phyloP scores from a whole-genome alignment of 2,329 filamentous ascomycete genomes.

The Sporothrix variecibatus region DNA sequence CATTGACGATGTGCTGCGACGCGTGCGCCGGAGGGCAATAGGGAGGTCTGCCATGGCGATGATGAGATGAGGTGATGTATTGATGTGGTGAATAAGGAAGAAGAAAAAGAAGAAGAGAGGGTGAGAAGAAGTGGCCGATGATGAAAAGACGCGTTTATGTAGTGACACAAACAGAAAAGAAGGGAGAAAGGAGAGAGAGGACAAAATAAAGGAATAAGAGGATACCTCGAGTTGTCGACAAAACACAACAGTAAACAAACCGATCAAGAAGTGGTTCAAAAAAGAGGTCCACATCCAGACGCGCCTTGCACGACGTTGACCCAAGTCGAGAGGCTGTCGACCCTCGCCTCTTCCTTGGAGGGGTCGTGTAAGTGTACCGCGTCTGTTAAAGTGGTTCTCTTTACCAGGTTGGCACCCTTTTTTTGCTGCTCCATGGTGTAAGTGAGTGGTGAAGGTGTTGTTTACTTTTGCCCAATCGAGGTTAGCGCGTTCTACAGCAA shows the following conservation, averaged over 20 bases:
- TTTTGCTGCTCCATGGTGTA: too few relatives aligned
- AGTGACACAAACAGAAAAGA: background rate
- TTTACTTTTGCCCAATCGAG: slow-evolving; percentile 29
- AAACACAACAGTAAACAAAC: slow-evolving; percentile 17
- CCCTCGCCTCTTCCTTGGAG: background rate
- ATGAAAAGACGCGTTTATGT: slow-evolving; percentile 8
- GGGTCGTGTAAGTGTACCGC: background rate
- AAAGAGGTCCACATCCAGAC: background rate
- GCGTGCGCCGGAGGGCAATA: slow-evolving; percentile 57
- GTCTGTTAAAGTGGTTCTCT: background rate
- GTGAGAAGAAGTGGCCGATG: background rate
- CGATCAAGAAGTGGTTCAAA: background rate
- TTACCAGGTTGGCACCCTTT: too few relatives aligned
- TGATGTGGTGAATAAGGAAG: background rate
- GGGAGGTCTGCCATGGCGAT: slow-evolving; percentile 42
- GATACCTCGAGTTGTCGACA: background rate
- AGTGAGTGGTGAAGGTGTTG: slow-evolving; percentile 2
- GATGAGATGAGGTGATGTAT: background rate
- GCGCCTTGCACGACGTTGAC: background rate
- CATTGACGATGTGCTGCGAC: slow-evolving; percentile 45
- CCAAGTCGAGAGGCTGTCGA: background rate
- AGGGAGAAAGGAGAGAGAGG: background rate
- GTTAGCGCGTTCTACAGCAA: slow-evolving; percentile 20
- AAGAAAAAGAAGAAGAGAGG: background rate
- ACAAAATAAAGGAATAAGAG: background rate